Percentiles rank a stretch among this genome's conserved stretches.
Conservation (phyloP, 768 basidiomycete species). For the Cystofilobasidium capitatum region DNA sequence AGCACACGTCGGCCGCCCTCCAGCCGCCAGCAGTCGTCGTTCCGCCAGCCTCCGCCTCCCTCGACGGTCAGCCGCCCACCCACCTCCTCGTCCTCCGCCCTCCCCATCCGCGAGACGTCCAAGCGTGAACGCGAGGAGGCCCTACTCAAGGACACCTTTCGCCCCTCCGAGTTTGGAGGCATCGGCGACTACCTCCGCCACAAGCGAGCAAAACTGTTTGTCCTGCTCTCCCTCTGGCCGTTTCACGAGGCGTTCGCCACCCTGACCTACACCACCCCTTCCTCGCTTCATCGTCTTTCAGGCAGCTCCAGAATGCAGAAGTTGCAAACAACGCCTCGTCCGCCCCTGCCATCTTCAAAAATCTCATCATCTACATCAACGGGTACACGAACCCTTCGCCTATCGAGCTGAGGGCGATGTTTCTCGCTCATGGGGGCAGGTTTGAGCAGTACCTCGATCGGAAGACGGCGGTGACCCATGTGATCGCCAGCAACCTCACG, state of each 20-base stretch:
- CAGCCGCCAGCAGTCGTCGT: too few species aligned
- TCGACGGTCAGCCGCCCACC: too few species aligned
- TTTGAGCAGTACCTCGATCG: slow-evolving; percentile 76
- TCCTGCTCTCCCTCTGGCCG: slow-evolving; percentile 44
- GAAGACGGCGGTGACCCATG: slow-evolving; percentile 68
- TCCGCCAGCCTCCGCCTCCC: too few species aligned
- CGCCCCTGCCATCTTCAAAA: slow-evolving; percentile 51
- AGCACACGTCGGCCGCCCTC: too few species aligned
- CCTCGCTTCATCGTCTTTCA: not conserved
- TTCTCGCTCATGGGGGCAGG: slow-evolving; percentile 70
- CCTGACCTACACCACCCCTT: not conserved
- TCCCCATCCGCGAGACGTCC: not conserved
- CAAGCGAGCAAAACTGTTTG: slow-evolving; percentile 81
- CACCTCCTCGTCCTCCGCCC: not conserved
- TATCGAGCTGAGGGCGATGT: slow-evolving; percentile 68
- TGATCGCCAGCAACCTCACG: slow-evolving; percentile 83
- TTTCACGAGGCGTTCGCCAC: slow-evolving; percentile 15
- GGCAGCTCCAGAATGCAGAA: slow-evolving; percentile 39
- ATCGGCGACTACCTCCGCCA: slow-evolving; percentile 82
- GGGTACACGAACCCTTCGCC: slow-evolving; percentile 80
- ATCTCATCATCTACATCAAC: slow-evolving; percentile 78
- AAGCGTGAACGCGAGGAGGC: slow-evolving; percentile 4
- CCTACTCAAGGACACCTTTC: slow-evolving; percentile 45
- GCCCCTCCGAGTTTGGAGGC: slow-evolving; percentile 66
- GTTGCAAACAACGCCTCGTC: slow-evolving; percentile 30